phyloP scores from a whole-genome alignment of 1,284 basidiomycete genomes.

The Boletus semigastroideus region DNA sequence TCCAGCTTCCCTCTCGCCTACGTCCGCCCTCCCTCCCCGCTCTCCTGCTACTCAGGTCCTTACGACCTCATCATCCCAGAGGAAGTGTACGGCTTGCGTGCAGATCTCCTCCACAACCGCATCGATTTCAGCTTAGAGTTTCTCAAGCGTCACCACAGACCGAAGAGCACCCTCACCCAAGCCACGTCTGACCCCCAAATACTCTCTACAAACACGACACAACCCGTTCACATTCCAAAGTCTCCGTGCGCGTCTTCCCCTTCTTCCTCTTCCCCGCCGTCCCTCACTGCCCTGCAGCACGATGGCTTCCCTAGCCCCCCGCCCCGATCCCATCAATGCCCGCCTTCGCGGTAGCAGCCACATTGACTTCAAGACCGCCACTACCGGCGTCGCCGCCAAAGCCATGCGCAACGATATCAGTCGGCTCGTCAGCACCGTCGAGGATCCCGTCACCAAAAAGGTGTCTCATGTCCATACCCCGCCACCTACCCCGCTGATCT shows the following conservation, averaged over 20 bases:
- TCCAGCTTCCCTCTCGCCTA: conserved; percentile 13
- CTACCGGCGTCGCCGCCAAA: conserved; percentile 96
- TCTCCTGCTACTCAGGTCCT: conserved; percentile 19
- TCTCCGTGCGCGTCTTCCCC: conserved; percentile 36
- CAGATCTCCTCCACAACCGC: conserved; percentile 33
- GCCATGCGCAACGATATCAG: conserved; percentile 99
- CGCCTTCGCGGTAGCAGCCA: conserved; percentile 68
- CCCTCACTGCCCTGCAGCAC: conserved; percentile 28
- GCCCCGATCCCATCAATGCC: conserved; percentile 60
- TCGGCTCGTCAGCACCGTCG: conserved; percentile 83
- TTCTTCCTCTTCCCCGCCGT: conserved; percentile 4
- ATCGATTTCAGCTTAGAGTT: conserved; percentile 37
- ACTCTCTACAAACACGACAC: conserved; percentile 63
- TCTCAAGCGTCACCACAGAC: conserved; percentile 60
- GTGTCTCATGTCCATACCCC: conserved; percentile 43
- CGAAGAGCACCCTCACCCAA: conserved; percentile 44
- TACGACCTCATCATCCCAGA: conserved; percentile 36
- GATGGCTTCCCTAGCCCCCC: conserved; percentile 61
- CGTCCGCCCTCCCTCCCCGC: conserved; percentile 12
- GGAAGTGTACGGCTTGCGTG: conserved; percentile 22
- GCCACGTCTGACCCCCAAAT: conserved; percentile 55
- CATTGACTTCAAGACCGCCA: conserved; percentile 96
- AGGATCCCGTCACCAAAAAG: conserved; percentile 80
- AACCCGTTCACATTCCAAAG: conserved; percentile 56
- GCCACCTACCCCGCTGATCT: conserved; percentile 12